Percentiles rank a stretch among this genome's conserved stretches.
Conservation (phyloP, 352 stramenopile species). For the Globisporangium heterothallicum region DNA sequence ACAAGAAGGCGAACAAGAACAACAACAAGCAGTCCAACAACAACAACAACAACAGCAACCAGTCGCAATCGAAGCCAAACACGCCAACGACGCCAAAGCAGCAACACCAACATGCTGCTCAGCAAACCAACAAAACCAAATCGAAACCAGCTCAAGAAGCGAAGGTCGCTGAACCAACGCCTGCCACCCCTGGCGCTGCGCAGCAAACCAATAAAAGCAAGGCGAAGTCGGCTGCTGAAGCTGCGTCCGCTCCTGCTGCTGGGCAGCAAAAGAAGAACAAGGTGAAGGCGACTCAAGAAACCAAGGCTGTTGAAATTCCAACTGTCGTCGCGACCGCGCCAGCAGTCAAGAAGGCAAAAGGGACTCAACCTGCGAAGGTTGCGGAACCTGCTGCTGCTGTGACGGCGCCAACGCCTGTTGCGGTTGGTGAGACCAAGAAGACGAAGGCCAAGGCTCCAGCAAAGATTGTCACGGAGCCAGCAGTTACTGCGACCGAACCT, state of each 20-base stretch:
- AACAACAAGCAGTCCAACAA: background rate
- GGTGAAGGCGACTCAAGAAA: constrained; percentile 16
- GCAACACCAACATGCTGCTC: constrained; percentile 12
- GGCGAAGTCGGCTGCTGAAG: background rate
- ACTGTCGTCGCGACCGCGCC: background rate
- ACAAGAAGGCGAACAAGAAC: constrained; percentile 8
- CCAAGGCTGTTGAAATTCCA: background rate
- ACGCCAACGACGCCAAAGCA: constrained; percentile 13
- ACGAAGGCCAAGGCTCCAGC: constrained; percentile 6
- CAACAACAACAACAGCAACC: constrained; percentile 10
- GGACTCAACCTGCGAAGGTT: constrained; percentile 10
- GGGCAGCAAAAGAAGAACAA: constrained; percentile 17
- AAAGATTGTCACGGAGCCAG: background rate
- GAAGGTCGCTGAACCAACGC: background rate
- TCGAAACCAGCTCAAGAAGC: background rate
- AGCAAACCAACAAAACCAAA: constrained; percentile 5
- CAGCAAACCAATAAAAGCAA: constrained; percentile 4
- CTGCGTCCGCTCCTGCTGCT: constrained; percentile 11
- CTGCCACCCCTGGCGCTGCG: background rate
- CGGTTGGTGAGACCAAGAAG: constrained; percentile 3
- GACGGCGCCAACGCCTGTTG: constrained; percentile 1
- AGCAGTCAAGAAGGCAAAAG: constrained; percentile 12
- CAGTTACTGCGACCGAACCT: too few relatives aligned
- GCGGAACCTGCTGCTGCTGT: constrained; percentile 20
- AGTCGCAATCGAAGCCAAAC: constrained; percentile 8